phyloP scores from a whole-genome alignment of 1,284 basidiomycete species.

The Kalmanozyma brasiliensis region DNA sequence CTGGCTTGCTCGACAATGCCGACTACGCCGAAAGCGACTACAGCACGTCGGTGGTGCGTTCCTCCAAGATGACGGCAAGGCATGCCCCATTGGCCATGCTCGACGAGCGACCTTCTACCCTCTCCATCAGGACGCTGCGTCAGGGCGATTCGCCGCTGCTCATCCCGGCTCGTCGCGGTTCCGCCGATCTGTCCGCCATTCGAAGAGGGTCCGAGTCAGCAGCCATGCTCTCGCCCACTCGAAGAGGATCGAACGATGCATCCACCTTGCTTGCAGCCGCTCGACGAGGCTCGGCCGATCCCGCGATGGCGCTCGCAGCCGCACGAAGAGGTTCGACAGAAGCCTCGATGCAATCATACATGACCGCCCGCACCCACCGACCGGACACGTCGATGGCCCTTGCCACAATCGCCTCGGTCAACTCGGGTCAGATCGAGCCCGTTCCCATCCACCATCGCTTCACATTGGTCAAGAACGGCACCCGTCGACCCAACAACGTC shows the following conservation, averaged over 20 bases:
- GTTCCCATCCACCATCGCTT: slow-evolving; percentile 57
- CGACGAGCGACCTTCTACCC: slow-evolving; percentile 38
- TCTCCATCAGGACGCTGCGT: slow-evolving; percentile 44
- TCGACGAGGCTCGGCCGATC: slow-evolving; percentile 38
- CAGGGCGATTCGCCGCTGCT: slow-evolving; percentile 41
- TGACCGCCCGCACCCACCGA: slow-evolving; percentile 54
- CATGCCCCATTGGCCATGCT: slow-evolving; percentile 47
- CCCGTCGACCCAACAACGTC: slow-evolving; percentile 44
- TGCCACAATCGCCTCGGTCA: slow-evolving; percentile 56
- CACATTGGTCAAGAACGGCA: slow-evolving; percentile 64
- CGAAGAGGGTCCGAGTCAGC: too few relatives aligned
- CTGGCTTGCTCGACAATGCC: slow-evolving; percentile 32
- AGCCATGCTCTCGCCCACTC: too few relatives aligned
- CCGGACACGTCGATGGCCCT: slow-evolving; percentile 52
- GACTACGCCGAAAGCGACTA: slow-evolving; percentile 54
- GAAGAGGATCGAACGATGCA: too few relatives aligned
- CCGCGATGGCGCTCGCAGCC: slow-evolving; percentile 17
- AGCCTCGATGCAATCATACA: slow-evolving; percentile 43
- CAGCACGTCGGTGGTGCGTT: slow-evolving; percentile 61
- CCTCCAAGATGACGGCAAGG: slow-evolving; percentile 47
- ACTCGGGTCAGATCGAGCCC: slow-evolving; percentile 29
- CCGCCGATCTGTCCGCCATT: slow-evolving; percentile 23
- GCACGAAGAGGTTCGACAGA: slow-evolving; percentile 33
- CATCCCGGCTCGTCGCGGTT: slow-evolving; percentile 40
- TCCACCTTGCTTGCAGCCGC: slow-evolving; percentile 24